Evolutionary conservation across 164 flowering plant genomes (phyloP), one percentile per base, ranked within the genome.

Genomic region (Vitis amurensis): DNA sequence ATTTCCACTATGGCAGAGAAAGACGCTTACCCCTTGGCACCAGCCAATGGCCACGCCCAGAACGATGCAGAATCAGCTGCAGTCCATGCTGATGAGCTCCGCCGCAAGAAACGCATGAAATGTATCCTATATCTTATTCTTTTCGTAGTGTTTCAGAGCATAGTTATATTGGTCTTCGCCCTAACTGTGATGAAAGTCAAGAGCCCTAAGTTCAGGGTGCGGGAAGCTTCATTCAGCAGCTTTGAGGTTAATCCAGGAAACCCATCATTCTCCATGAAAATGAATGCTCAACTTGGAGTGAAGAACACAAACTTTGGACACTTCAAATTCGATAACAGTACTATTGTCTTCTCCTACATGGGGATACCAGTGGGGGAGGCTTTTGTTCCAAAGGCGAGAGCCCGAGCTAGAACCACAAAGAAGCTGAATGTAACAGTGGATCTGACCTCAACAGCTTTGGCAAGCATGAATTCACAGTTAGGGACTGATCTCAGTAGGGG

Each of bases 291-390:
- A 48, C 16, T 73, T 12, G 37, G 55, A 1, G 50, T 73, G 37
- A 73, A 55, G 67, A 73, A 73, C 71, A 15, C 53, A 11, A 73
- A 73, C n/a, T 73, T 73, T 50, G 71, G 71, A 23, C 48, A 10
- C 27, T 73, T 52, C 67, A 55, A 61, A 29, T 67, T 6, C 71
- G 14, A 19, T 23, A 12, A 44, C 67, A 52, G 48, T 55, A 72
- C 70, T 11, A 48, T 72, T 3, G 9, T 11, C 6, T 72, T 72
- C 50, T 57, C 2, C 30, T 72, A 72, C 61, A 44, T 11, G 13
- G 75, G 10, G 13, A 1, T 4, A 3, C 2, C 4, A 8, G 66
- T 66, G 23, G 75, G 75, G 44, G 27, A 12, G 3, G 65, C 53
- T 19, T 1, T 47, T 16, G 53, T 70, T 47, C 55, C 16, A 4